Evolutionary conservation across 257 asterid species (phyloP).

Genomic region (Nicotiana noctiflora): DNA sequence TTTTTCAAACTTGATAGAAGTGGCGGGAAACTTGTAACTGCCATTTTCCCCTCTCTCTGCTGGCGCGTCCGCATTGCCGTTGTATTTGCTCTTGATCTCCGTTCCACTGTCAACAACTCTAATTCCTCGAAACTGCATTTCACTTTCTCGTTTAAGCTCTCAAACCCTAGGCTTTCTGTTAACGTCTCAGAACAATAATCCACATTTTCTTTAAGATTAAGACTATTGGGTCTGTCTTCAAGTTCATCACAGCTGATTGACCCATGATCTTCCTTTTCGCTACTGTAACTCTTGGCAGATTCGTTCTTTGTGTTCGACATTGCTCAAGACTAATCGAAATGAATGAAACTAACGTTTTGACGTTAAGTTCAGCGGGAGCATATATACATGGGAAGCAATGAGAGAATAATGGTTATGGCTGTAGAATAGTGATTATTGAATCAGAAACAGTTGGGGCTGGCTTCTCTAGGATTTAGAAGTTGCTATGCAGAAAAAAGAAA

Average conservation of each 20-base stretch:
- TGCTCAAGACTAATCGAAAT: background rate
- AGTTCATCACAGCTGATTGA: background rate
- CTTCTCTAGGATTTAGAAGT: too few relatives aligned
- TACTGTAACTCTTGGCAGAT: too few relatives aligned
- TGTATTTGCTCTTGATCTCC: background rate
- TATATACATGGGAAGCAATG: too few relatives aligned
- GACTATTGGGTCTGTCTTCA: background rate
- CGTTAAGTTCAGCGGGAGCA: too few relatives aligned
- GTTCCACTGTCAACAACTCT: background rate
- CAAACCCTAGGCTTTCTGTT: constrained; percentile 15
- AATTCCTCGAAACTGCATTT: background rate
- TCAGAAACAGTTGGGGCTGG: background rate
- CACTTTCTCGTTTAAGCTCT: constrained; percentile 6
- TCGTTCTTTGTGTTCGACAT: background rate
- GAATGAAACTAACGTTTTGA: background rate
- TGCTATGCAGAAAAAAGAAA: too few relatives aligned
- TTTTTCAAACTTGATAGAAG: background rate
- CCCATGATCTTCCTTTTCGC: background rate
- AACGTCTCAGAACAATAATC: background rate
- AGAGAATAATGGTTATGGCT: background rate
- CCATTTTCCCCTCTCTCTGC: background rate
- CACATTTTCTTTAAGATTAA: background rate
- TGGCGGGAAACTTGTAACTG: constrained; percentile 9
- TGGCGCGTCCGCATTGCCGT: background rate
- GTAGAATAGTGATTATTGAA: too few relatives aligned